Evolutionary conservation across 1,284 basidiomycete genomes (phyloP).

Genomic region (Baeospora myosura): DNA sequence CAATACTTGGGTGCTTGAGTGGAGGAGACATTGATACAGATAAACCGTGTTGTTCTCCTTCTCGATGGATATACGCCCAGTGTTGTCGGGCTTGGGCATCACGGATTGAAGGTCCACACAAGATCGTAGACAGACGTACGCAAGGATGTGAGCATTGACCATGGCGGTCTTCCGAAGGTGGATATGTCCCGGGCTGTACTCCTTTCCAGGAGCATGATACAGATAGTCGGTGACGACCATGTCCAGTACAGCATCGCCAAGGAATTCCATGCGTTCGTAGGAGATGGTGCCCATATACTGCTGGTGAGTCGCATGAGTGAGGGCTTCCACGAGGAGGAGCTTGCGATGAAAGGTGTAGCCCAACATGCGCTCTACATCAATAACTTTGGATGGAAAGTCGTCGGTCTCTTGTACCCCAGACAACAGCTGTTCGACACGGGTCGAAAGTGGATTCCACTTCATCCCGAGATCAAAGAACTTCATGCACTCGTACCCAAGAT

Average conservation of each 20-base stretch:
- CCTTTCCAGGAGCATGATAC: conserved; percentile 55
- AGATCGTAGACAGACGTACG: conserved; percentile 52
- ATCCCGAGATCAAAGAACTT: conserved; percentile 54
- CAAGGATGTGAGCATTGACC: conserved; percentile 66
- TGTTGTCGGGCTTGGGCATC: conserved; percentile 38
- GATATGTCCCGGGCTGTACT: conserved; percentile 64
- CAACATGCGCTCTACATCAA: conserved; percentile 59
- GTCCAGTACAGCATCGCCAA: conserved; percentile 67
- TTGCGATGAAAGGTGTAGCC: conserved; percentile 64
- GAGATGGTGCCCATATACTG: conserved; percentile 52
- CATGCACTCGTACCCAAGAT: conserved; percentile 50
- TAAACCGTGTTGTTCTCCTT: conserved; percentile 38
- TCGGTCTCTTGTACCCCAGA: conserved; percentile 34
- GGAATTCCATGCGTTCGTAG: conserved; percentile 79
- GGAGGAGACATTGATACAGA: conserved; percentile 62
- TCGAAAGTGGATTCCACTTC: conserved; percentile 43
- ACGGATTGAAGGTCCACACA: conserved; percentile 33
- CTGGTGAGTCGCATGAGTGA: conserved; percentile 71
- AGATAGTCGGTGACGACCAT: conserved; percentile 65
- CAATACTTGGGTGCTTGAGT: conserved; percentile 52
- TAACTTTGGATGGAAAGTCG: conserved; percentile 40
- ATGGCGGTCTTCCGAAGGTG: conserved; percentile 57
- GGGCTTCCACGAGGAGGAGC: conserved; percentile 64
- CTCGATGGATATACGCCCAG: conserved; percentile 29
- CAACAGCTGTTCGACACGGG: conserved; percentile 40